Evolutionary conservation across 495 filamentous ascomycete genomes (phyloP), one percentile per base, ranked within the genome.

Genomic region (Talaromyces stipitatus): DNA sequence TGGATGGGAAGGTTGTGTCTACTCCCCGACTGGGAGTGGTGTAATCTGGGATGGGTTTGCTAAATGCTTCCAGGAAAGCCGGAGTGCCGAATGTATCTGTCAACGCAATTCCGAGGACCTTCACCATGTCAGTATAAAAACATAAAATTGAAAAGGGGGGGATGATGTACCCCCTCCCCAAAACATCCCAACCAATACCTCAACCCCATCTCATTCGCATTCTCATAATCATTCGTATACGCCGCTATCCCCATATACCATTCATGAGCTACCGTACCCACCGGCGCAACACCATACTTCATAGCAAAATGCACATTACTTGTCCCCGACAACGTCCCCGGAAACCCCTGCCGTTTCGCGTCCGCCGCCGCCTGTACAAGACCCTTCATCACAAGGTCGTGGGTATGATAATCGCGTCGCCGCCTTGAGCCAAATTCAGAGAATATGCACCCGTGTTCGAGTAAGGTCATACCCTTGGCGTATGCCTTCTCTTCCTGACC

Each of bases 171-270:
- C 2, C 91, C 92, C 69, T 91, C 85, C 0, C 92, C 94, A 63
- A 96, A 98, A 60, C 90, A 95, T 11, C 82, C 85, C 18, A 96
- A 78, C 94, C 94, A 98, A 66, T 91, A 89, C 50, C 80, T 72
- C 64, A 98, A 73, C 0, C 88, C 90, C 57, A 85, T 78, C 67
- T 92, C 90, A 56, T 90, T 96, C 5, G 95, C 90, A 51, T 80
- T 79, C 59, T 78, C 73, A 62, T 97, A 98, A 71, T 96, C 83
- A 55, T 88, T 78, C 3, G 88, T 92, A 63, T 96, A 88, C 30
- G 94, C 92, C 14, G 94, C 94, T 54, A 95, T 90, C 38, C 89
- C 90, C 94, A 98, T 98, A 73, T 96, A 97, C 95, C 95, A 98
- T 72, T 98, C 94, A 61, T 98, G 94, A 0, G 95, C 94, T 1